These are phyloP conservation scores for Vitis amurensis DNA, from an alignment of 164 flowering plant genomes.

Conservation along the genomic window DNA sequence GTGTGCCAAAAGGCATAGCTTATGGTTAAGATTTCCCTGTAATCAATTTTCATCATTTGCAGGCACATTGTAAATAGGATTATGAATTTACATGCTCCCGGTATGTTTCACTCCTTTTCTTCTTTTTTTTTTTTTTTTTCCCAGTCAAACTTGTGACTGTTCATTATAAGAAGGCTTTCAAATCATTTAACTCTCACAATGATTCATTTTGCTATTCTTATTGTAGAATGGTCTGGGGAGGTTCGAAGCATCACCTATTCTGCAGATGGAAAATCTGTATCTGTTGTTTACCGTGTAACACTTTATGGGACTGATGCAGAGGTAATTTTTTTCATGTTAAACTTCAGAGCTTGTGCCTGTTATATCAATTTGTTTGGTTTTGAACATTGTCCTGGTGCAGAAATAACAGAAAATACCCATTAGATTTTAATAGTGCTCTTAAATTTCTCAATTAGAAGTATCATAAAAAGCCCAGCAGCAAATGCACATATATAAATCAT, in stretches of 20 bases:
- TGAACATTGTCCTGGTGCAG: too few species aligned
- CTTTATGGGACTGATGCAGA: slow-evolving; percentile 71
- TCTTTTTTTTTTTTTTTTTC: neutral
- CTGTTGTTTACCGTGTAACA: slow-evolving; percentile 91
- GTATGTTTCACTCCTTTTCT: slow-evolving; percentile 25
- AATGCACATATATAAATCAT: too few species aligned
- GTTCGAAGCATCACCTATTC: slow-evolving; percentile 78
- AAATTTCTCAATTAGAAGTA: too few species aligned
- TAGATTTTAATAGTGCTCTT: too few species aligned
- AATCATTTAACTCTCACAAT: too few species aligned
- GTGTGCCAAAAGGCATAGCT: too few species aligned
- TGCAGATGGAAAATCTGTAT: slow-evolving; percentile 77
- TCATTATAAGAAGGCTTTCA: neutral
- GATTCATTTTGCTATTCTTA: slow-evolving; percentile 1
- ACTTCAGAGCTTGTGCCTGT: too few species aligned
- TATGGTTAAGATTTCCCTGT: too few species aligned
- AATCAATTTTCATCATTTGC: slow-evolving; percentile 21
- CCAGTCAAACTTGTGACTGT: neutral
- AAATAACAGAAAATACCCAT: too few species aligned
- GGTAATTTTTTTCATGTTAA: too few species aligned
- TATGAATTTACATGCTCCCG: slow-evolving; percentile 89
- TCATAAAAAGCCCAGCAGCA: too few species aligned
- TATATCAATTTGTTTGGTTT: too few species aligned
- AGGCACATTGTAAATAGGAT: slow-evolving; percentile 91
- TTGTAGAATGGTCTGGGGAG: slow-evolving; percentile 95